A percentile compares a stretch with the other conserved stretches of the same genome.
Evolutionary conservation across 371 early-diverging fungal species (phyloP).

Genomic region (Syncephalastrum sp.): DNA sequence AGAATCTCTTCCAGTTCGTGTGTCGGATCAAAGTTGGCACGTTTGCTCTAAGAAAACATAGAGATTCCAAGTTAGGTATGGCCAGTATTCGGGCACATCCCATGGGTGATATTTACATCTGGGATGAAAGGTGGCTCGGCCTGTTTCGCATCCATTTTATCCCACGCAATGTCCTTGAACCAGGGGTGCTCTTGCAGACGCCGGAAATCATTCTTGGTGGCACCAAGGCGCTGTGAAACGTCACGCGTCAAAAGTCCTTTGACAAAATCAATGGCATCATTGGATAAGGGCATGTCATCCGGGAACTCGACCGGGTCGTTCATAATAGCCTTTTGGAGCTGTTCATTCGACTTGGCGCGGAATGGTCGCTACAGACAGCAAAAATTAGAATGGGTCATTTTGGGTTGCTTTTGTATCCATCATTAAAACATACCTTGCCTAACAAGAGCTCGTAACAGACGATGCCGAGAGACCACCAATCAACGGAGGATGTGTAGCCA

Average conservation of each 20-base stretch:
- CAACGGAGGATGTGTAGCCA: slow-evolving; percentile 67
- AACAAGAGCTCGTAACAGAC: slow-evolving; percentile 79
- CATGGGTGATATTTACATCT: slow-evolving; percentile 35
- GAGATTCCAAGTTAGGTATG: not conserved
- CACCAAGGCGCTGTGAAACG: slow-evolving; percentile 58
- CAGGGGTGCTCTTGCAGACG: slow-evolving; percentile 61
- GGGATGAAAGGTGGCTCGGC: slow-evolving; percentile 67
- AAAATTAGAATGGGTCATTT: slow-evolving; percentile 1
- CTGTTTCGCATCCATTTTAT: slow-evolving; percentile 50
- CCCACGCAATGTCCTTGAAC: slow-evolving; percentile 60
- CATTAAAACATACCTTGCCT: slow-evolving; percentile 55
- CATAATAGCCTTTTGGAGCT: slow-evolving; percentile 66
- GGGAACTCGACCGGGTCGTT: slow-evolving; percentile 62
- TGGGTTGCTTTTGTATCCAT: not conserved
- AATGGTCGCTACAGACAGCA: slow-evolving; percentile 67
- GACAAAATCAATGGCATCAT: slow-evolving; percentile 56
- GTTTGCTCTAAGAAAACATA: slow-evolving; percentile 49
- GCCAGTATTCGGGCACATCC: not conserved
- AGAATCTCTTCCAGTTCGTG: slow-evolving; percentile 94
- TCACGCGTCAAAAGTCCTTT: slow-evolving; percentile 59
- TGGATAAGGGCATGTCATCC: slow-evolving; percentile 49
- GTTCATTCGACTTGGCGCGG: slow-evolving; percentile 78
- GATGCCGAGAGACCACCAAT: slow-evolving; percentile 92
- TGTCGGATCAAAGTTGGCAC: slow-evolving; percentile 91
- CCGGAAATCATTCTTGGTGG: slow-evolving; percentile 51